Evolutionary conservation across 345 rosid species (phyloP).

Genomic region (Linum trigynum): DNA sequence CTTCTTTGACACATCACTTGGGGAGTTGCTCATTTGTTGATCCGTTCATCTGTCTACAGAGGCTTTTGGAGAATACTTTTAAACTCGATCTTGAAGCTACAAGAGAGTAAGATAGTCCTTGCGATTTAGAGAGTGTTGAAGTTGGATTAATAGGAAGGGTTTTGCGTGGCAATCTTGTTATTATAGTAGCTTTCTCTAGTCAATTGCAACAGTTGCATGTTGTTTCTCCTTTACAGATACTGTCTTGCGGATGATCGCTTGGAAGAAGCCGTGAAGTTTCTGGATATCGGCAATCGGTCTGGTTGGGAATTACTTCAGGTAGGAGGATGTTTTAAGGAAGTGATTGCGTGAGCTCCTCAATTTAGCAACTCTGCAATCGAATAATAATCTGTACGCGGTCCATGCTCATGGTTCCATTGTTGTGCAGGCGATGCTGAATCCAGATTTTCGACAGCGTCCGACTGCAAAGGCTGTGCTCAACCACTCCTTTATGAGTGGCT

Average conservation of each 20-base stretch:
- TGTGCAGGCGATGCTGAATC: slow-evolving; percentile 73
- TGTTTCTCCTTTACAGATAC: slow-evolving; percentile 40
- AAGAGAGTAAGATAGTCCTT: slow-evolving; percentile 61
- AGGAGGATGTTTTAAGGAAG: slow-evolving; percentile 4
- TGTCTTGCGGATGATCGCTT: slow-evolving; percentile 84
- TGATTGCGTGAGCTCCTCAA: not conserved
- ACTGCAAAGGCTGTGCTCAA: slow-evolving; percentile 61
- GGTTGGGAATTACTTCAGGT: slow-evolving; percentile 98
- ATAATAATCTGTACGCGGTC: not conserved
- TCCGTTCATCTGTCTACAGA: slow-evolving; percentile 34
- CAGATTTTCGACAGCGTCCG: slow-evolving; percentile 70
- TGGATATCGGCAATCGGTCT: slow-evolving; percentile 69
- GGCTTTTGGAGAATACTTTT: slow-evolving; percentile 88
- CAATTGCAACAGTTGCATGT: no score
- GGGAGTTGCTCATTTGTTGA: not conserved
- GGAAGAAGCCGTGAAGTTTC: slow-evolving; percentile 73
- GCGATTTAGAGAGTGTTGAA: not conserved
- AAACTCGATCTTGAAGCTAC: slow-evolving; percentile 73
- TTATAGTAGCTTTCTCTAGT: no score
- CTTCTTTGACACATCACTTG: not conserved
- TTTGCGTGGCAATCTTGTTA: no score
- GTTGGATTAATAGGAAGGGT: not conserved
- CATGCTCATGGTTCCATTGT: not conserved
- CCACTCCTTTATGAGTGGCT: slow-evolving; percentile 55
- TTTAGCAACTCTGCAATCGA: not conserved